These are phyloP conservation scores for Aspergillus egyptiacus DNA, from an alignment of 495 filamentous ascomycete species.

Conservation along the genomic window DNA sequence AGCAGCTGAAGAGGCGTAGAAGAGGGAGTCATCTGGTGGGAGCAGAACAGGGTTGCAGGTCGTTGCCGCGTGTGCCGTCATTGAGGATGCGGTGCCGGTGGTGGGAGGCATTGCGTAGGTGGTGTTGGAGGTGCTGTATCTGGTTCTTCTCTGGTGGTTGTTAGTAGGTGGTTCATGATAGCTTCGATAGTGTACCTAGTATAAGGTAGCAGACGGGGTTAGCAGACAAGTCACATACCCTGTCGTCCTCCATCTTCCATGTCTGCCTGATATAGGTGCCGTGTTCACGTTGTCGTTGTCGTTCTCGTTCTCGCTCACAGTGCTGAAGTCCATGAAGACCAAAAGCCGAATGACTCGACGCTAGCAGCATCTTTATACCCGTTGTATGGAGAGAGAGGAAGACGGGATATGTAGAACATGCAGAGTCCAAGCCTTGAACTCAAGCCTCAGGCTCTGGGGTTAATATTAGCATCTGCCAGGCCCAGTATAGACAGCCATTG, in stretches of 20 bases:
- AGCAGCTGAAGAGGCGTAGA: constrained; percentile 1
- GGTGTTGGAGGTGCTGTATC: neutral
- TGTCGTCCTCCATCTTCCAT: constrained; percentile 4
- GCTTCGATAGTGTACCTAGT: too few species aligned
- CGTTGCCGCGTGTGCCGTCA: too few species aligned
- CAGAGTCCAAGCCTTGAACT: too few species aligned
- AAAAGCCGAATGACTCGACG: neutral
- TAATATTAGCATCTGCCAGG: constrained; percentile 4
- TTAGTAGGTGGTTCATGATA: constrained; percentile 1
- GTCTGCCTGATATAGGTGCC: neutral
- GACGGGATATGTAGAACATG: neutral
- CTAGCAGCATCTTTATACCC: constrained; percentile 8
- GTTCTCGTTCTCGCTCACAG: neutral
- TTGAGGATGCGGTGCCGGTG: too few species aligned
- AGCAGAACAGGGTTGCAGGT: constrained; percentile 1
- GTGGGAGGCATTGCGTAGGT: neutral
- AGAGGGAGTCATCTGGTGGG: neutral
- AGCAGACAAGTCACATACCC: neutral
- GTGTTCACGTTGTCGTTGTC: neutral
- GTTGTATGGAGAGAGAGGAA: too few species aligned
- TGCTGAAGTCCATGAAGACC: neutral
- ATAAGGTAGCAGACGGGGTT: neutral
- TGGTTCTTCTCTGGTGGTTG: neutral
- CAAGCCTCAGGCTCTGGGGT: neutral
- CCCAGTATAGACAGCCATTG: too few species aligned